Evolutionary conservation across 2,329 filamentous ascomycete genomes (phyloP).

Genomic region (Karstenula rhodostoma): DNA sequence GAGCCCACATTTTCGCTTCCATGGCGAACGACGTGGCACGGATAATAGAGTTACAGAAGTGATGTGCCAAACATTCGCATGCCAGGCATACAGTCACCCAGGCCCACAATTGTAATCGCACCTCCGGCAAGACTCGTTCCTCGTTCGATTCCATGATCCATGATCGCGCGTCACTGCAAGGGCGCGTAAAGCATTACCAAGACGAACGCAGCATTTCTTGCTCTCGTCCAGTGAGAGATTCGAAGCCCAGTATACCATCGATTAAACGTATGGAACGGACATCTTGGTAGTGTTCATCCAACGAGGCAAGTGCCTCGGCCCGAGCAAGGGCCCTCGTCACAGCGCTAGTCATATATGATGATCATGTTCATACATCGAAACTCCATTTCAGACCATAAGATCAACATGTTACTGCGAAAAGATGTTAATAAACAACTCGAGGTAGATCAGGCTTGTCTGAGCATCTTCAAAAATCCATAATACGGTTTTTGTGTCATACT

Average conservation of each 20-base stretch:
- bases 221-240: no score
- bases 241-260: not conserved
- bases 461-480: no score
- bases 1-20: conserved; percentile 74
- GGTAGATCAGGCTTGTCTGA: no score
- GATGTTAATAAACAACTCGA: no score
- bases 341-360: not conserved
- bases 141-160: not conserved
- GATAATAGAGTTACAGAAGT: conserved; percentile 30
- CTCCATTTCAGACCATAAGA: not conserved
- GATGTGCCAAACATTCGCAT: not conserved
- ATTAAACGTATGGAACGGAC: not conserved
- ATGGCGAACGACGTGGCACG: conserved; percentile 66
- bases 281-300: not conserved
- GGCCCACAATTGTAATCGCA: not conserved
- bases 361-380: not conserved
- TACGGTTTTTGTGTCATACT: not conserved
- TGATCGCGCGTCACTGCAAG: not conserved
- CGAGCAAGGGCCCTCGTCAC: not conserved
- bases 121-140: not conserved
- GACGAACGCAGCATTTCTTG: not conserved
- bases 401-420: no score
- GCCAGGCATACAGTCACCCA: not conserved
- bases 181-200: not conserved
- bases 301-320: not conserved